phyloP scores from a whole-genome alignment of 2,329 filamentous ascomycete genomes.

The Colletotrichum truncatum region DNA sequence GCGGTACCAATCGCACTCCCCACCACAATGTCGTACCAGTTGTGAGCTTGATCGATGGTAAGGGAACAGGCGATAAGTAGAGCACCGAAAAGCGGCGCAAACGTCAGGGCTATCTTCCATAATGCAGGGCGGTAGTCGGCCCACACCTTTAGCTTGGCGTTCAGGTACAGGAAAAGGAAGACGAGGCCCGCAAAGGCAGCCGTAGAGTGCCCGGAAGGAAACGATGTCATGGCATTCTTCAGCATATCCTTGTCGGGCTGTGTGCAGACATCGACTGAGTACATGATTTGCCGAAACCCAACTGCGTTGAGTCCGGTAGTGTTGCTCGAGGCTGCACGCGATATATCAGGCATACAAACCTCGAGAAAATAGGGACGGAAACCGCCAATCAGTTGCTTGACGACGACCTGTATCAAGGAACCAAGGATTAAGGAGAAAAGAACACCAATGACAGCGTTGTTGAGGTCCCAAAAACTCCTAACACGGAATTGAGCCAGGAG shows the following conservation, averaged over 20 bases:
- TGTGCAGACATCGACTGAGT: slow-evolving; percentile 70
- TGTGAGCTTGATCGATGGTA: slow-evolving; percentile 72
- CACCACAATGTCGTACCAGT: slow-evolving; percentile 75
- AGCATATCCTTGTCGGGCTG: slow-evolving; percentile 60
- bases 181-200: slow-evolving; percentile 71
- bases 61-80: slow-evolving; percentile 68
- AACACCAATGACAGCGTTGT: slow-evolving; percentile 70
- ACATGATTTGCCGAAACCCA: slow-evolving; percentile 70
- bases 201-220: slow-evolving; percentile 75
- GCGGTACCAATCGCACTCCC: slow-evolving; percentile 71
- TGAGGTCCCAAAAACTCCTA: slow-evolving; percentile 65
- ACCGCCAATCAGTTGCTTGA: slow-evolving; percentile 74
- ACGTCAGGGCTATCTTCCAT: slow-evolving; percentile 71
- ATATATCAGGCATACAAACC: slow-evolving; percentile 68
- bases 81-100: slow-evolving; percentile 68
- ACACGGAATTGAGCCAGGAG: slow-evolving; percentile 66
- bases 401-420: slow-evolving; percentile 71
- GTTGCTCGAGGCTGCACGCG: slow-evolving; percentile 49
- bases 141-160: slow-evolving; percentile 77
- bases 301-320: slow-evolving; percentile 49
- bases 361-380: slow-evolving; percentile 71
- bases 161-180: slow-evolving; percentile 74
- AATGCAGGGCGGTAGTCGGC: slow-evolving; percentile 71
- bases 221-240: slow-evolving; percentile 70
- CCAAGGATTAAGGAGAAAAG: slow-evolving; percentile 67